Conservation (phyloP, 129 eudicot species). For the Arctium minus region DNA sequence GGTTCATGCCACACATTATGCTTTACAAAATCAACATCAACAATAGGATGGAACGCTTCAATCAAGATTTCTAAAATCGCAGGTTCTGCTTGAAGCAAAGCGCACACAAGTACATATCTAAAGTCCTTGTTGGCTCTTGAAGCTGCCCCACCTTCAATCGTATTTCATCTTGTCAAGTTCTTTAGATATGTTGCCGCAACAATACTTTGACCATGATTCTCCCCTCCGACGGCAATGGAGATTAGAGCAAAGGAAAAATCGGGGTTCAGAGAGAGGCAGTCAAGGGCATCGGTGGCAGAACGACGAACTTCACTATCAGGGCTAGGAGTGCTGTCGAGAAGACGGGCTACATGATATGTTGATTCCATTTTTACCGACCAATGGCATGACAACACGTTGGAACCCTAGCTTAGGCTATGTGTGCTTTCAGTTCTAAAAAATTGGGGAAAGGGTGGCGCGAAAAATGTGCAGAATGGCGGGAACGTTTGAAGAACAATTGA, state of each 20-base stretch:
- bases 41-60: constrained; percentile 63
- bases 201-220: constrained; percentile 50
- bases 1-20: constrained; percentile 60
- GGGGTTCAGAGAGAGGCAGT: constrained; percentile 42
- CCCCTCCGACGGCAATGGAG: constrained; percentile 55
- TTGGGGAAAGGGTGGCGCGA: constrained; percentile 28
- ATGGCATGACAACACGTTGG: constrained; percentile 10
- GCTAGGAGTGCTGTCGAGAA: constrained; percentile 56
- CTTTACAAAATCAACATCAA: constrained; percentile 67
- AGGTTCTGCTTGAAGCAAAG: constrained; percentile 58
- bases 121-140: constrained; percentile 48
- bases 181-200: constrained; percentile 86
- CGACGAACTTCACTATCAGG: constrained; percentile 49
- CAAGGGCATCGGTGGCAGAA: constrained; percentile 59
- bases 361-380: constrained; percentile 19
- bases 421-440: not conserved
- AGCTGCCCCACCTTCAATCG: constrained; percentile 24
- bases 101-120: constrained; percentile 42
- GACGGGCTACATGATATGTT: constrained; percentile 34
- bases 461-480: constrained; percentile 25
- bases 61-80: constrained; percentile 56
- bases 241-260: constrained; percentile 51
- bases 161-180: constrained; percentile 55
- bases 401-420: constrained; percentile 43
- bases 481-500: too few relatives aligned